Percentiles rank a stretch among this genome's conserved stretches.
These are phyloP conservation scores for Cochlearia excelsa DNA, from an alignment of 345 rosid species.

Conservation along the genomic window DNA sequence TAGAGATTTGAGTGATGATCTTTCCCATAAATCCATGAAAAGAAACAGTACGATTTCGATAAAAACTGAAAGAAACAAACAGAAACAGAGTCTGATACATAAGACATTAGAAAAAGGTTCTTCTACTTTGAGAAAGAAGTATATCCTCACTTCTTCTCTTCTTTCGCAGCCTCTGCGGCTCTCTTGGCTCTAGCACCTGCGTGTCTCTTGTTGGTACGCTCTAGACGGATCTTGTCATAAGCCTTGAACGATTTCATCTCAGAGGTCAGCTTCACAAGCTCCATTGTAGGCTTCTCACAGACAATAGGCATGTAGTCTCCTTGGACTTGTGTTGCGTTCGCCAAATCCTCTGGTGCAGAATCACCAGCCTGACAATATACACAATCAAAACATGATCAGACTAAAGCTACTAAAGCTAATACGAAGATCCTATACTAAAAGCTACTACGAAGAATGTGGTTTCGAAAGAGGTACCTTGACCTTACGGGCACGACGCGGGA, in stretches of 20 bases:
- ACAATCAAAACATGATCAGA: background rate
- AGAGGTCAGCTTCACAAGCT: conserved; percentile 66
- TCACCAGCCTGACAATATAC: conserved; percentile 67
- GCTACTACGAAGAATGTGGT: background rate
- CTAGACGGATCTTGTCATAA: conserved; percentile 65
- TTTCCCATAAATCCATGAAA: too few species aligned
- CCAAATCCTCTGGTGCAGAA: conserved; percentile 73
- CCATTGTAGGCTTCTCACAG: conserved; percentile 55
- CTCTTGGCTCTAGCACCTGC: conserved; percentile 65
- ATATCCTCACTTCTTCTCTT: conserved; percentile 71
- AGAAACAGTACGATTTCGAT: too few species aligned
- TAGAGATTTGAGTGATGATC: too few species aligned
- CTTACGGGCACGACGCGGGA: conserved; percentile 66
- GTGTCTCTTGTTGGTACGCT: conserved; percentile 58
- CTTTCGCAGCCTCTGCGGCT: conserved; percentile 92
- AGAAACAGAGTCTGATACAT: too few species aligned
- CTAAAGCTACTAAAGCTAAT: background rate
- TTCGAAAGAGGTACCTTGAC: conserved; percentile 46
- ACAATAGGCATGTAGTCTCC: conserved; percentile 63
- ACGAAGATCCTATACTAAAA: background rate
- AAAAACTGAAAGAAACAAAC: too few species aligned
- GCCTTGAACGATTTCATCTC: conserved; percentile 83
- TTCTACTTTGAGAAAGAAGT: conserved; percentile 2
- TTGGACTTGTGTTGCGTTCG: conserved; percentile 71
- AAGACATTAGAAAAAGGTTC: background rate